These are phyloP conservation scores for Serendipita sp. DNA, from an alignment of 768 basidiomycete species.

Conservation along the genomic window DNA sequence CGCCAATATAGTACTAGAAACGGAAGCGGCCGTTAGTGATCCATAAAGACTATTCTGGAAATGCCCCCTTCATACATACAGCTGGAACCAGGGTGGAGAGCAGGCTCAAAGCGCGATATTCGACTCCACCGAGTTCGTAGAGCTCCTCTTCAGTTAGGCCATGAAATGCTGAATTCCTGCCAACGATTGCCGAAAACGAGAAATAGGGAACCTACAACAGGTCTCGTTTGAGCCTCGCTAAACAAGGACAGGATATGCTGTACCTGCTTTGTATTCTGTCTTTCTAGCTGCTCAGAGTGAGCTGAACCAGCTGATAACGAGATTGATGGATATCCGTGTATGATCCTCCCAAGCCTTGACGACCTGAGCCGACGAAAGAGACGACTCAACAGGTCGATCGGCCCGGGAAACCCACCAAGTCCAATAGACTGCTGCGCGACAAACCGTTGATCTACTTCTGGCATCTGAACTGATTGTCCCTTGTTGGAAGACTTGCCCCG, in stretches of 20 bases:
- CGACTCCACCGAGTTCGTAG: constrained; percentile 25
- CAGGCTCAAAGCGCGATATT: constrained; percentile 22
- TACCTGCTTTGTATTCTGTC: neutral
- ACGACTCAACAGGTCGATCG: neutral
- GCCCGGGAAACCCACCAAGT: constrained; percentile 3
- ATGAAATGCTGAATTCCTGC: constrained; percentile 22
- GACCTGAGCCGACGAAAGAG: neutral
- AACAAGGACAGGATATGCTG: neutral
- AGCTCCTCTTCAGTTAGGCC: constrained; percentile 24
- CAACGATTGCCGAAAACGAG: constrained; percentile 23
- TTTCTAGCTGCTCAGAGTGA: neutral
- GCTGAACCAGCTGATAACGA: neutral
- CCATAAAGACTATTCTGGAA: neutral
- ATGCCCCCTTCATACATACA: constrained; percentile 15
- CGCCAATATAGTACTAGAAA: constrained; percentile 57
- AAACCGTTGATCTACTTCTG: neutral
- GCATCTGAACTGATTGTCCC: neutral
- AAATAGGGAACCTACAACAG: constrained; percentile 21
- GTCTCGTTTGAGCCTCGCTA: neutral
- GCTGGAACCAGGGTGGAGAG: constrained; percentile 21
- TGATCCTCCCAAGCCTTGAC: neutral
- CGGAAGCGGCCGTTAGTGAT: neutral
- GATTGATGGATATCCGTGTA: neutral
- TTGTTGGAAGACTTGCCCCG: neutral
- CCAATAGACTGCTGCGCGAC: neutral